phyloP scores from a whole-genome alignment of 2,329 filamentous ascomycete species.

The Metarhizium brunneum region DNA sequence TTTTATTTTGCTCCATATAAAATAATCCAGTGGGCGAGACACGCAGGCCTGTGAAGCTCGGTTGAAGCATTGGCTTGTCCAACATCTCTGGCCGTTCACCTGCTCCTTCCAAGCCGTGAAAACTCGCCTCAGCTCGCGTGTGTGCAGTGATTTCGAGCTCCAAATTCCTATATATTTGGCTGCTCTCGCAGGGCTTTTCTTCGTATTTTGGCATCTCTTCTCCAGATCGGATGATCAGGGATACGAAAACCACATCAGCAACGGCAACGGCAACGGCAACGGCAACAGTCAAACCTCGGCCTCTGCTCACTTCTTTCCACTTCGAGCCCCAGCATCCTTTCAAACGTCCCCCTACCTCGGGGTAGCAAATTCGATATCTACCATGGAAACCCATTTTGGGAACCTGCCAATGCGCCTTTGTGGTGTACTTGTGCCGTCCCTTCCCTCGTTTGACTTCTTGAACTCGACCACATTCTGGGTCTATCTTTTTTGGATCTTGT shows the following conservation, averaged over 20 bases:
- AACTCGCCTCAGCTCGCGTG: slow-evolving; percentile 1
- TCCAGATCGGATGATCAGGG: neutral
- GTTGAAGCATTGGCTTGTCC: neutral
- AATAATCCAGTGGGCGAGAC: neutral
- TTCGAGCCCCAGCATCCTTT: neutral
- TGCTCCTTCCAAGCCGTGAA: slow-evolving; percentile 7
- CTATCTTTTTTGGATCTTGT: slow-evolving; percentile 32
- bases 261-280: too few relatives aligned
- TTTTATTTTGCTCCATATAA: neutral
- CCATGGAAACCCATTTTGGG: slow-evolving; percentile 1
- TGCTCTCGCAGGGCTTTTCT: too few relatives aligned
- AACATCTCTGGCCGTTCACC: neutral
- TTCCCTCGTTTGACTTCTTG: slow-evolving; percentile 24
- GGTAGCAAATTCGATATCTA: neutral
- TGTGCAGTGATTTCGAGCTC: neutral
- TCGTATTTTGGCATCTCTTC: neutral
- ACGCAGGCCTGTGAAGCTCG: neutral
- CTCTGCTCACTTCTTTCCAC: neutral
- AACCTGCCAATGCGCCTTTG: slow-evolving; percentile 11
- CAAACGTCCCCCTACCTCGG: neutral
- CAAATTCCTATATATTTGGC: neutral
- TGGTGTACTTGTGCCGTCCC: slow-evolving; percentile 2
- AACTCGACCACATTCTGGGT: slow-evolving; percentile 39
- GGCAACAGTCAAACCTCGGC: neutral
- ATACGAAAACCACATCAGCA: too few relatives aligned